Conservation (phyloP, 108 stramenopile genomes). For the Aurantiochytrium sp. region DNA sequence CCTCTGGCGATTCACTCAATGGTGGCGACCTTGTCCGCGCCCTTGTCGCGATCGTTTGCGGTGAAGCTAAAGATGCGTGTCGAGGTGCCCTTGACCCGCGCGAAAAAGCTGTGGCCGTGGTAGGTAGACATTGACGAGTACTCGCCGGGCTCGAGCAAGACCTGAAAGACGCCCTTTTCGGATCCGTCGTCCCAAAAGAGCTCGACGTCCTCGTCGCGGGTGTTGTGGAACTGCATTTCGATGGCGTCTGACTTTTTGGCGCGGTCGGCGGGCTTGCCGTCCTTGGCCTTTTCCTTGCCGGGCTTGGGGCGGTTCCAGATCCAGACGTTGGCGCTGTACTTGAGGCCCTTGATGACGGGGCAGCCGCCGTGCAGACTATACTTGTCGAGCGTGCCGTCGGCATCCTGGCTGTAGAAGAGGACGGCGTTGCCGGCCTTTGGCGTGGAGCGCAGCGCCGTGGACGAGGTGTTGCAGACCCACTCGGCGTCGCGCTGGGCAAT, state of each 20-base stretch:
- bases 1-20: not conserved
- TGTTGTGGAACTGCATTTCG: not conserved
- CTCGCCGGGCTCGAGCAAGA: not conserved
- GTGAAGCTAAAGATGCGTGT: not conserved
- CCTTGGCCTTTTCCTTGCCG: not conserved
- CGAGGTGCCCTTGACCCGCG: not conserved
- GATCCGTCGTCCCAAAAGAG: slow-evolving; percentile 12
- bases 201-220: not conserved
- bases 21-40: not conserved
- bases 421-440: slow-evolving; percentile 71
- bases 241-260: not conserved
- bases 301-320: slow-evolving; percentile 63
- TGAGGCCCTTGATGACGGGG: slow-evolving; percentile 66
- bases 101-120: slow-evolving; percentile 2
- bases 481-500: slow-evolving; percentile 48
- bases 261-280: not conserved
- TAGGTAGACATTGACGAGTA: not conserved
- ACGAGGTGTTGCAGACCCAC: slow-evolving; percentile 41
- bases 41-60: not conserved
- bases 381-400: slow-evolving; percentile 69
- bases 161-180: not conserved
- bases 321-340: slow-evolving; percentile 72
- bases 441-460: slow-evolving; percentile 32
- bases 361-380: slow-evolving; percentile 79
- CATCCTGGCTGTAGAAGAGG: slow-evolving; percentile 75